Base-by-base conservation (phyloP, 768 basidiomycete species). In the Naganishia onofrii region DNA sequence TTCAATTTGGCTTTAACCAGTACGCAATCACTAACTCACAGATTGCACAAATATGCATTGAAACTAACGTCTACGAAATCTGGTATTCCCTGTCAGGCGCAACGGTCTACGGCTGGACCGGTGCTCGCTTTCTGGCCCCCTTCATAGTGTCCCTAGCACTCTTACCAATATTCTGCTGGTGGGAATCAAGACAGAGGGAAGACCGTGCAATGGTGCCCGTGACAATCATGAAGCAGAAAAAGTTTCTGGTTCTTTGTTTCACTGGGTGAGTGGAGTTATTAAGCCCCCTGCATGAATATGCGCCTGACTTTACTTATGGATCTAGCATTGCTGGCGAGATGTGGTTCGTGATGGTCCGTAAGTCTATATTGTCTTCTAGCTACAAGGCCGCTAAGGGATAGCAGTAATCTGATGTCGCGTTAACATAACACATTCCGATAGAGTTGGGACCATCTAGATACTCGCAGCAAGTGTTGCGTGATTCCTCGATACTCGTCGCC, bases 1-100 rank as follows among this genome's bases (percentile, higher is more conserved):
- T 79, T 79, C 72, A 76, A 77, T 68, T 73, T 78, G 65, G 77
- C 72, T 32, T 77, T 79, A 72, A 79, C 57, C 15, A 58, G 57
- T 34, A 34, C 29, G 57, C n/a, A 23, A 7, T n/a, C 12, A 8
- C 13, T 17, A 8, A 42, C 4, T 26, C n/a, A 57, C 80, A 81
- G 36, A 74, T 83, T 23, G 80, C 83, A 77, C 80, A 82, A 57
- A 28, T 21, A 21, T 36, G 34, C 34, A 36, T 36, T 36, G 34
- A 36, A 36, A 36, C 34, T 36, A 36, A 36, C 34, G 34, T 36
- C 34, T 36, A 36, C 34, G 34, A 36, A 36, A 36, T 36, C 34
- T 36, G 34, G 34, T 36, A 36, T 36, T 36, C 34, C 34, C 34
- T 10, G 7, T 58, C 76, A 34, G 76, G 76, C 67, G 74, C 78